Base-by-base conservation (phyloP, 2,329 filamentous ascomycete genomes). In the Cladosporium sp. region DNA sequence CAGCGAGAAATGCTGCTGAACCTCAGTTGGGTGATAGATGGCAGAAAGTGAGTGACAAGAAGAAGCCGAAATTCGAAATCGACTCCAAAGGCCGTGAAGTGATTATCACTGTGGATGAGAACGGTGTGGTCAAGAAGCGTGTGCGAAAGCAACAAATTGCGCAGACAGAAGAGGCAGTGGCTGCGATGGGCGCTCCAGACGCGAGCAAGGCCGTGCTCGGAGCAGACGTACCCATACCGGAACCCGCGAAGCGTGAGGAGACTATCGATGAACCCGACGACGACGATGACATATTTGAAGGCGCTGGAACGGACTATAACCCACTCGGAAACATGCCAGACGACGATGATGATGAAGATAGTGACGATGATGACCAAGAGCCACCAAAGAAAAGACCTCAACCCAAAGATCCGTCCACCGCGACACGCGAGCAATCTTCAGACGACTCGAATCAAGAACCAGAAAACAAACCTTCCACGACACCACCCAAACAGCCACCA, bases 61-160 rank as follows among this genome's bases (percentile, higher is more conserved):
- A 80, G 60, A 79, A 79, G 62, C 75, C 79, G 0, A 78, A 79
- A 65, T 75, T 84, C 44, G 83, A 86, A 66, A 73, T 76, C 9
- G 83, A 86, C 62, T 75, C 77, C 44, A 75, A 66, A 66, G 83
- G 70, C 55, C 75, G 82, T 49, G 83, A 87, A 63, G 78, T 87
- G 2, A 71, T 87, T 13, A 78, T 84, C 36, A 79, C 81, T 15
- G 81, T 80, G 6, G 82, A 84, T 61, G 77, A 79, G 19, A 75
- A 86, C 56, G 84, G 84, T 13, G 83, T 81, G 39, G 79, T 82
- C 53, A 87, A 86, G 70, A 77, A 81, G 60, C 86, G 85, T 67
- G 76, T 83, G 17, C 75, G 80, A 60, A 85, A 83, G 74, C 70
- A 80, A 45, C 73, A 58, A 10, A 28, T 42, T 15, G 50, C 54